These are phyloP conservation scores for Cladobotryum protrusum DNA, from an alignment of 2,329 filamentous ascomycete genomes.

Conservation along the genomic window DNA sequence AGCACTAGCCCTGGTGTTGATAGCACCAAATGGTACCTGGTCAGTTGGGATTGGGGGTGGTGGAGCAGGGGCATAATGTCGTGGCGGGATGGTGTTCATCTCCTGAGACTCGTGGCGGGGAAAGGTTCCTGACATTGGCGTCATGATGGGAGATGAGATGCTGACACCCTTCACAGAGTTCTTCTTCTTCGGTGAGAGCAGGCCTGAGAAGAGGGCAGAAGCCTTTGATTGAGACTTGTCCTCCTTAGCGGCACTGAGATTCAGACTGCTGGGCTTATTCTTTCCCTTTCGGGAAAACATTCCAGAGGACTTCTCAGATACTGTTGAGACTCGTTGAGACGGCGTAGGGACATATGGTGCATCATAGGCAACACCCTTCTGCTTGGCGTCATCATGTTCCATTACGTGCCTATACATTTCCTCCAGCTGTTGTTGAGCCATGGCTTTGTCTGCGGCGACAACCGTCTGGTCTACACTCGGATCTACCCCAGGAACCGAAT, in stretches of 20 bases:
- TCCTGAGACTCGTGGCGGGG: conserved; percentile 50
- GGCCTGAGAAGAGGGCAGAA: conserved; percentile 54
- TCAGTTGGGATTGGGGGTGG: conserved; percentile 51
- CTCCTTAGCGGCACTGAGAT: conserved; percentile 36
- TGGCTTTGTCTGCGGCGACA: conserved; percentile 65
- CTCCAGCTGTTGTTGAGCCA: conserved; percentile 78
- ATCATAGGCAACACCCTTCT: conserved; percentile 46
- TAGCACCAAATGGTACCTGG: conserved; percentile 32
- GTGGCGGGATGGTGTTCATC: conserved; percentile 51
- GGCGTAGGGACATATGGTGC: conserved; percentile 30
- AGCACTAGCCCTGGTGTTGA: conserved; percentile 19
- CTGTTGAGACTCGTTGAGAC: conserved; percentile 19
- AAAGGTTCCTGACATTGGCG: conserved; percentile 55
- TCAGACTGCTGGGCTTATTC: conserved; percentile 45
- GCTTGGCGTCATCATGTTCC: conserved; percentile 72
- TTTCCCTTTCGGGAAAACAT: conserved; percentile 39
- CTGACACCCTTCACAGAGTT: conserved; percentile 46
- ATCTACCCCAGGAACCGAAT: conserved; percentile 50
- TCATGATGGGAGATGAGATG: conserved; percentile 62
- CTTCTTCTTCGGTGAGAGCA: conserved; percentile 54
- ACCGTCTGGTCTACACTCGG: conserved; percentile 71
- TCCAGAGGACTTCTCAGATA: conserved; percentile 22
- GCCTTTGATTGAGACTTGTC: conserved; percentile 51
- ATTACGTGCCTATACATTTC: conserved; percentile 87
- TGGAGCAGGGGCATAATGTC: conserved; percentile 51